These are phyloP conservation scores for Phragmites australis DNA, from an alignment of 176 grass and related monocot species.

Conservation along the genomic window DNA sequence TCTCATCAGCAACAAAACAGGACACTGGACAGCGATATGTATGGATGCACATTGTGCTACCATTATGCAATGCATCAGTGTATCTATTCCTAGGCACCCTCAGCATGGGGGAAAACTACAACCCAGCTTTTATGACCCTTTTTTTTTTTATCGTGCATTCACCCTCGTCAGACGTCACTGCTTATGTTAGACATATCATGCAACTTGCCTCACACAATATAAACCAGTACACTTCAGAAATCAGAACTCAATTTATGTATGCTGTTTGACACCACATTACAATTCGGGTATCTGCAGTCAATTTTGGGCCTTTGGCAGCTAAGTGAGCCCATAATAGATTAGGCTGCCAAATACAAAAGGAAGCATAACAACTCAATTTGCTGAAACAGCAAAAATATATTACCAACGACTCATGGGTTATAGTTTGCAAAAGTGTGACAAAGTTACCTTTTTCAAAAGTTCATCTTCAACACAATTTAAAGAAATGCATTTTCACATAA, in stretches of 20 bases:
- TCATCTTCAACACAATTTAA: not conserved
- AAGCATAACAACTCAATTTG: not conserved
- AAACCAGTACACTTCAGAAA: conserved; percentile 21
- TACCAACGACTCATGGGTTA: not conserved
- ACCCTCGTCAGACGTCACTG: conserved; percentile 18
- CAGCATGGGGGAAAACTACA: conserved; percentile 14
- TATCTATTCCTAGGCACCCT: conserved; percentile 34
- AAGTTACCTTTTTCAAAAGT: not conserved
- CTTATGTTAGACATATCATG: conserved; percentile 20
- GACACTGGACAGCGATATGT: conserved; percentile 26
- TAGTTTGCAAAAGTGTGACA: conserved; percentile 16
- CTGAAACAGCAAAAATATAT: conserved; percentile 7
- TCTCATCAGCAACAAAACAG: conserved; percentile 39
- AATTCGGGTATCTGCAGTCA: not conserved
- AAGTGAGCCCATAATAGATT: conserved; percentile 12
- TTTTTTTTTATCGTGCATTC: conserved; percentile 10
- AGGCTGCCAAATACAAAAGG: conserved; percentile 1
- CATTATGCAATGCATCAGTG: conserved; percentile 20
- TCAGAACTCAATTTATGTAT: not conserved
- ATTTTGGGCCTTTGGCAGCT: not conserved
- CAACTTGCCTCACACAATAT: not conserved
- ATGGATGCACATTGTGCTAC: conserved; percentile 33
- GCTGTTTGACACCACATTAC: conserved; percentile 16
- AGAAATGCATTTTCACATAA: not conserved
- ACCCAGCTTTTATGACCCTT: not conserved